A percentile compares a stretch with the other conserved stretches of the same genome.
Conservation (phyloP, 2,329 filamentous ascomycete genomes). For the Botrytis aclada region DNA sequence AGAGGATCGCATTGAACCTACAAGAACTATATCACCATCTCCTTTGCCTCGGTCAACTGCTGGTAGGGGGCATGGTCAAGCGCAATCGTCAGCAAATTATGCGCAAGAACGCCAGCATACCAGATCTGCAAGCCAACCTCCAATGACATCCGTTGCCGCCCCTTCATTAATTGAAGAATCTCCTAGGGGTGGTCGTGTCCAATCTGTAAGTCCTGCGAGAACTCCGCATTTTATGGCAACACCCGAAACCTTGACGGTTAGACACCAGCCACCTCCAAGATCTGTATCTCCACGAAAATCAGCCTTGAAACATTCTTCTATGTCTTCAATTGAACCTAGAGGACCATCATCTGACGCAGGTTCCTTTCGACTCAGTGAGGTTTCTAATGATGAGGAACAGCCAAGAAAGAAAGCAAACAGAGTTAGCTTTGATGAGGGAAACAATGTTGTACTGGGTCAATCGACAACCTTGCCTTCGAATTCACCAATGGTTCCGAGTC, state of each 20-base stretch:
- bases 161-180: constrained; percentile 24
- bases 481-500: constrained; percentile 42
- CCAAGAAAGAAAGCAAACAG: constrained; percentile 62
- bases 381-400: constrained; percentile 40
- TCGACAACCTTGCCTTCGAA: constrained; percentile 42
- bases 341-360: constrained; percentile 44
- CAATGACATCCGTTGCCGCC: constrained; percentile 13
- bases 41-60: constrained; percentile 29
- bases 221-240: constrained; percentile 64
- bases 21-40: constrained; percentile 31
- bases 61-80: constrained; percentile 30
- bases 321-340: constrained; percentile 48
- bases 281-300: constrained; percentile 76
- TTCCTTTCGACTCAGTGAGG: constrained; percentile 41
- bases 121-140: constrained; percentile 30
- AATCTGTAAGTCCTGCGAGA: constrained; percentile 59
- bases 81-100: constrained; percentile 27
- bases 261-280: constrained; percentile 66
- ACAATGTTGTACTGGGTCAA: constrained; percentile 53
- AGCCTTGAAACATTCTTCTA: constrained; percentile 60
- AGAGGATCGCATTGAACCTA: constrained; percentile 16
- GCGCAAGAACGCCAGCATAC: constrained; percentile 27
- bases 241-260: constrained; percentile 54
- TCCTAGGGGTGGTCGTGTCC: constrained; percentile 37
- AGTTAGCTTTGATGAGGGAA: constrained; percentile 72